Evolutionary conservation across 306 rosid species (phyloP).

Genomic region (Inga leiocalycina): DNA sequence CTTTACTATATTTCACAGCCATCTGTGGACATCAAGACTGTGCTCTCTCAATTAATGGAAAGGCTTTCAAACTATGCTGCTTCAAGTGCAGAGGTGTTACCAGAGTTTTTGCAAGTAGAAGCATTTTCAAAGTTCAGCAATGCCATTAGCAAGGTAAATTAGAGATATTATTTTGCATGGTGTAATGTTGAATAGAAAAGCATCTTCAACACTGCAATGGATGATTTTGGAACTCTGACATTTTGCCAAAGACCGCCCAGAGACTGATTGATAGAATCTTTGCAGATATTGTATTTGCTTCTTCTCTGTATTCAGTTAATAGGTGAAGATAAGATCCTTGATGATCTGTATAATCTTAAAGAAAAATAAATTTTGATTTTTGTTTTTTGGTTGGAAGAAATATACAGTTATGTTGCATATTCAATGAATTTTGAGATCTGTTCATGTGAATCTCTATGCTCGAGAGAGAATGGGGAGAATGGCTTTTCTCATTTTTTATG

Average conservation of each 20-base stretch:
- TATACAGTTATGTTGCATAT: background rate
- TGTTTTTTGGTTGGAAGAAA: background rate
- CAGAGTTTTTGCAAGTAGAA: constrained; percentile 98
- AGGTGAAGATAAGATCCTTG: constrained; percentile 18
- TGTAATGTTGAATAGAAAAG: background rate
- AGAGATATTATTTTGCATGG: constrained; percentile 22
- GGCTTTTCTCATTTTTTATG: constrained; percentile 1
- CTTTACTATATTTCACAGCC: constrained; percentile 52
- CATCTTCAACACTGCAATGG: background rate
- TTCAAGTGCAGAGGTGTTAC: constrained; percentile 92
- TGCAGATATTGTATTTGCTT: constrained; percentile 12
- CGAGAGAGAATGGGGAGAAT: background rate
- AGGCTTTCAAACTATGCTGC: constrained; percentile 98
- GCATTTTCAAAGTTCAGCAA: constrained; percentile 95
- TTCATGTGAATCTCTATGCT: background rate
- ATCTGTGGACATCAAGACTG: constrained; percentile 93
- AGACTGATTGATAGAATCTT: constrained; percentile 32
- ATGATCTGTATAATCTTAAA: constrained; percentile 4
- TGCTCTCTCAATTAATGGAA: constrained; percentile 95
- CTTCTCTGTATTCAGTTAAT: constrained; percentile 2
- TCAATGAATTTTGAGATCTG: constrained; percentile 18
- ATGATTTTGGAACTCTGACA: constrained; percentile 8
- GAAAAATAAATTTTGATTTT: background rate
- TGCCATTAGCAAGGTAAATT: constrained; percentile 91
- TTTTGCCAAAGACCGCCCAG: background rate